Base-by-base conservation (phyloP, 179 eudicot species). In the Vitellaria paradoxa region DNA sequence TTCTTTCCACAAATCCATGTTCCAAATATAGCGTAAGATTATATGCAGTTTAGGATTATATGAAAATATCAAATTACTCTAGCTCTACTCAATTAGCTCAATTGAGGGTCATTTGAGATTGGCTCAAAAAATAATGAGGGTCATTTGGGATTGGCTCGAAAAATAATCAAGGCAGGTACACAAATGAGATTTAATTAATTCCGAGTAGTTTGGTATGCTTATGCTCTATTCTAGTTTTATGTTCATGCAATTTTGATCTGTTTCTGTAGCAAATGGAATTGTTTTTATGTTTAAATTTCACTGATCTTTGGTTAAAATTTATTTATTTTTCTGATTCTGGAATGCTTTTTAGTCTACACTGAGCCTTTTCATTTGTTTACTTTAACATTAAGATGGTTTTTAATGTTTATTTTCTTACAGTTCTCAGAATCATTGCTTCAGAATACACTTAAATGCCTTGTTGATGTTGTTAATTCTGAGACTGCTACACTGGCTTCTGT, bases 401-500 rank as follows among this genome's bases (percentile, higher is more conserved):
- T 46, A 6, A 45, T 30, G 49, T 55, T 50, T 6, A 45, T 53
- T 53, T 56, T 40, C 17, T n/a, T 66, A 47, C 86, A 95, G 97
- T 81, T 91, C 77, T 75, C 91, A 15, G 90, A 88, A 82, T 87
- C 79, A 46, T 73, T 84, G 82, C 89, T 93, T 77, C 89, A 87
- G 81, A 68, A 55, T 74, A 82, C 91, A 59, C 78, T 91, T 56
- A 87, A 90, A 85, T 82, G 84, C 82, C 85, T 95, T 73, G 93
- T 88, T 73, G 92, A 91, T 77, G 74, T 91, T 74, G 91, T 94
- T 78, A 91, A 85, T 81, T 50, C 69, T 52, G 97, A 94, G 83
- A 87, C 87, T 75, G 87, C 96, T 55, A 66, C 93, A 81, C 81
- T 92, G 86, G 98, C 98, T 85, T 93, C 98, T 55, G 81, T 90